Evolutionary conservation across 257 asterid genomes (phyloP).

Genomic region (Craterostigma plantagineum): DNA sequence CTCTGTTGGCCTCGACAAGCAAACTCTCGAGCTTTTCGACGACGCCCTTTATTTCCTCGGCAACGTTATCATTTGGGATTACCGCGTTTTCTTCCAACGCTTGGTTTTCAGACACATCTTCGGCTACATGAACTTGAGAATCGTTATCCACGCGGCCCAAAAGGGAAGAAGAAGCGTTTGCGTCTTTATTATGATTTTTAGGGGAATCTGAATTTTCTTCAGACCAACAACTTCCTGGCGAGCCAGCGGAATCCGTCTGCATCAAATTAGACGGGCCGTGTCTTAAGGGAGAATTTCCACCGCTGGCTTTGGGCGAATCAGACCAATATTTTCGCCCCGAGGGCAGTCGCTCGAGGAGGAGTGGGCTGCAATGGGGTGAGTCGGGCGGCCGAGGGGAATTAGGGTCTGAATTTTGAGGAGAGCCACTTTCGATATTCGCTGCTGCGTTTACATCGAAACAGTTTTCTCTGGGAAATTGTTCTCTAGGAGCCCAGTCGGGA

Average conservation of each 20-base stretch:
- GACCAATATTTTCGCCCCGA: constrained; percentile 82
- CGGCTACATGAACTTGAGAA: too few relatives aligned
- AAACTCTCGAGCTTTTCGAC: too few relatives aligned
- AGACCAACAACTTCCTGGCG: constrained; percentile 33
- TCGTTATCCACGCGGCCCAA: too few relatives aligned
- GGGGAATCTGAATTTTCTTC: constrained; percentile 48
- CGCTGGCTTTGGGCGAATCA: constrained; percentile 55
- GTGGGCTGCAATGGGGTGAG: constrained; percentile 18
- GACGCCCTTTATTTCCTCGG: too few relatives aligned
- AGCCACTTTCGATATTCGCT: constrained; percentile 15
- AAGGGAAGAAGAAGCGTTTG: constrained; percentile 14
- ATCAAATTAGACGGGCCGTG: constrained; percentile 25
- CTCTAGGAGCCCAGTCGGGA: constrained; percentile 67
- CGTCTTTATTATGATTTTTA: constrained; percentile 14
- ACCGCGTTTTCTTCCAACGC: constrained; percentile 12
- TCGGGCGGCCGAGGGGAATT: constrained; percentile 29
- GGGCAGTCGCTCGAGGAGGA: constrained; percentile 62
- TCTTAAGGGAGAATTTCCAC: constrained; percentile 41
- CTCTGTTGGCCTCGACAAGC: too few relatives aligned
- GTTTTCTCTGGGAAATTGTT: too few relatives aligned
- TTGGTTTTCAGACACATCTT: neutral
- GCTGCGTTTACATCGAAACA: constrained; percentile 13
- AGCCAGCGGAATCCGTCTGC: constrained; percentile 29
- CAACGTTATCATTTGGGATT: constrained; percentile 8
- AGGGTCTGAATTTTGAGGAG: constrained; percentile 17